Conservation (phyloP, 306 rosid species). For the Herpetospermum pedunculosum region DNA sequence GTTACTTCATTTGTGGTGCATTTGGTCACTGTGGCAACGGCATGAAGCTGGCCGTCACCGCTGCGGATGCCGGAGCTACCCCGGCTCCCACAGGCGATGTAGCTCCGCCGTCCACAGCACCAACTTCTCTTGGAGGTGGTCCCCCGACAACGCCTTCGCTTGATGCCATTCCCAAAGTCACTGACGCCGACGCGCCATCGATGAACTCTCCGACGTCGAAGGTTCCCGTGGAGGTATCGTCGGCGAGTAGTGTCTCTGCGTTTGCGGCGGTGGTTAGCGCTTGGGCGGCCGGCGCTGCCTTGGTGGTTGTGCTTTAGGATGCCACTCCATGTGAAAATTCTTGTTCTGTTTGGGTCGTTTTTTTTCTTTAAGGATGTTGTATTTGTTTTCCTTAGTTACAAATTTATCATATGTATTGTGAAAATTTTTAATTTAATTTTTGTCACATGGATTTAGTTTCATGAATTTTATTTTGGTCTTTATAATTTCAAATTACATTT, state of each 20-base stretch:
- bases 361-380: neutral
- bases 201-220: conserved; percentile 21
- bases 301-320: neutral
- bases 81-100: conserved; percentile 13
- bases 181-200: conserved; percentile 11
- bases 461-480: no score
- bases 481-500: no score
- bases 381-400: neutral
- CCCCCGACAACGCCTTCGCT: conserved; percentile 19
- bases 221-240: conserved; percentile 5
- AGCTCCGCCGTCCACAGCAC: neutral
- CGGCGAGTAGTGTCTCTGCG: conserved; percentile 5
- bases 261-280: conserved; percentile 12
- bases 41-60: conserved; percentile 75
- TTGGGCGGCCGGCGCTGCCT: conserved; percentile 15
- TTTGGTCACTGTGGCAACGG: conserved; percentile 64
- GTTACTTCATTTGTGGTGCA: conserved; percentile 54
- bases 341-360: neutral
- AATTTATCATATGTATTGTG: neutral
- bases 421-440: neutral
- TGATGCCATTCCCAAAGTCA: conserved; percentile 1
- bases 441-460: neutral
- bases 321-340: neutral
- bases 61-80: conserved; percentile 19
- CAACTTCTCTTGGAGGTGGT: conserved; percentile 14